Conservation (phyloP, 2,329 filamentous ascomycete species). For the Stachybotrys echinatus region DNA sequence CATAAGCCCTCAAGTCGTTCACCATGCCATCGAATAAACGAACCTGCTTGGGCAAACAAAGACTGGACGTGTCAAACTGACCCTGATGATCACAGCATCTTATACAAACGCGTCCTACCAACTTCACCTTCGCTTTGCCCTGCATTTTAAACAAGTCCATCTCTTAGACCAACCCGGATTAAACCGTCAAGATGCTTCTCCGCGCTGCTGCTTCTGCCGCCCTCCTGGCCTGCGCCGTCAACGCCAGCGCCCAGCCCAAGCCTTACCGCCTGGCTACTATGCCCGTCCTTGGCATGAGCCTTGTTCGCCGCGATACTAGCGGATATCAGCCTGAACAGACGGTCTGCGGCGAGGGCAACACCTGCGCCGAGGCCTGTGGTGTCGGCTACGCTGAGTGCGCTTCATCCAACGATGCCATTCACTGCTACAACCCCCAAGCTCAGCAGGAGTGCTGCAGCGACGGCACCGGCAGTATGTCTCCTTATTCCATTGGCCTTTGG, state of each 20-base stretch:
- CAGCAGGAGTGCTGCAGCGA: conserved; percentile 54
- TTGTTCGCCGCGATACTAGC: conserved; percentile 36
- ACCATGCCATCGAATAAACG: not conserved
- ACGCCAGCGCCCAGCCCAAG: conserved; percentile 17
- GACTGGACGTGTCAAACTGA: no score
- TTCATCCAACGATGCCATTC: conserved; percentile 41
- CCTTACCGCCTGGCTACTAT: conserved; percentile 32
- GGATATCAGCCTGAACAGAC: conserved; percentile 45
- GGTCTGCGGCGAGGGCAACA: conserved; percentile 42
- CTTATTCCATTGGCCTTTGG: not conserved
- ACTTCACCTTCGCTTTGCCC: not conserved
- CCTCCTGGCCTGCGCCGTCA: conserved; percentile 27
- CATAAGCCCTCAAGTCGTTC: not conserved
- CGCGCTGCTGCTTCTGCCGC: conserved; percentile 23
- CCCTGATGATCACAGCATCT: no score
- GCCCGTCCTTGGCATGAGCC: conserved; percentile 31
- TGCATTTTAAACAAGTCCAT: not conserved
- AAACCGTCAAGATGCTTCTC: conserved; percentile 28
- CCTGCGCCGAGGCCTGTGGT: conserved; percentile 52
- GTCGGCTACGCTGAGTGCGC: conserved; percentile 42
- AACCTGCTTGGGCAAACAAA: not conserved
- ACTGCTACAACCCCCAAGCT: conserved; percentile 51
- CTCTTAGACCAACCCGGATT: not conserved
- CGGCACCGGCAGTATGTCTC: conserved; percentile 49
- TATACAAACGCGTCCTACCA: no score